A percentile compares a stretch with the other conserved stretches of the same genome.
Evolutionary conservation across 2,329 filamentous ascomycete genomes (phyloP).

Genomic region (Calonectria montana): DNA sequence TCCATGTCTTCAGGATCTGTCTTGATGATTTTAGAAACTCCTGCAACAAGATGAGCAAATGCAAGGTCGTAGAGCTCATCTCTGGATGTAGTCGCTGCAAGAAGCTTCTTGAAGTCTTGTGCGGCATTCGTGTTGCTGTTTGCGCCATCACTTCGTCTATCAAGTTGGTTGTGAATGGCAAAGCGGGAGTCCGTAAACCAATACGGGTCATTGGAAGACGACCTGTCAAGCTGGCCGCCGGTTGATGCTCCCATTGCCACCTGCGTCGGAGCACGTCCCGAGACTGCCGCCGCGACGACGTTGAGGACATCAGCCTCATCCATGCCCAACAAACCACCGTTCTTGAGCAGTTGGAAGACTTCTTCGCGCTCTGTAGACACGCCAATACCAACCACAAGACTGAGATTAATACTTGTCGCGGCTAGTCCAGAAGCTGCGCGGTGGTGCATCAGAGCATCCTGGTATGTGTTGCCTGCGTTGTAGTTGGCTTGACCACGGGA

Average conservation of each 20-base stretch:
- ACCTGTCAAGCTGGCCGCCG: not conserved
- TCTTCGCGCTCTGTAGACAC: not conserved
- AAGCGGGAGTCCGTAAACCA: not conserved
- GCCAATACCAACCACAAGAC: conserved; percentile 2
- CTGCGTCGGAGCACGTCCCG: not conserved
- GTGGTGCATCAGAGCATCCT: conserved; percentile 6
- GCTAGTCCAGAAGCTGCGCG: not conserved
- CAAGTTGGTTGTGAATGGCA: not conserved
- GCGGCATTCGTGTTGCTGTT: not conserved
- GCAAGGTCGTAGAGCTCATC: not conserved
- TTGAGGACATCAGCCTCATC: not conserved
- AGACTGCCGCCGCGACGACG: not conserved
- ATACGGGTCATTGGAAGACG: not conserved
- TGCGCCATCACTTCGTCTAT: not conserved
- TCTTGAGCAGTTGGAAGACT: not conserved
- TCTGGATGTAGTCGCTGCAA: not conserved
- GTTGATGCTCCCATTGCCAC: conserved; percentile 4
- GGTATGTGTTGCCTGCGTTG: conserved; percentile 13
- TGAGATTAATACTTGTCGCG: conserved; percentile 2
- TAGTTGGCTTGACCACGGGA: conserved; percentile 18
- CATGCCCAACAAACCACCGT: not conserved
- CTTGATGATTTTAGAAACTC: not conserved
- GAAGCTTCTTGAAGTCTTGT: not conserved
- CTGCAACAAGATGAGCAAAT: not conserved
- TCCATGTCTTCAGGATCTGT: not conserved